A percentile compares a stretch with the other conserved stretches of the same genome.
Evolutionary conservation across 179 eudicot species (phyloP).

Genomic region (Silene coronaria): DNA sequence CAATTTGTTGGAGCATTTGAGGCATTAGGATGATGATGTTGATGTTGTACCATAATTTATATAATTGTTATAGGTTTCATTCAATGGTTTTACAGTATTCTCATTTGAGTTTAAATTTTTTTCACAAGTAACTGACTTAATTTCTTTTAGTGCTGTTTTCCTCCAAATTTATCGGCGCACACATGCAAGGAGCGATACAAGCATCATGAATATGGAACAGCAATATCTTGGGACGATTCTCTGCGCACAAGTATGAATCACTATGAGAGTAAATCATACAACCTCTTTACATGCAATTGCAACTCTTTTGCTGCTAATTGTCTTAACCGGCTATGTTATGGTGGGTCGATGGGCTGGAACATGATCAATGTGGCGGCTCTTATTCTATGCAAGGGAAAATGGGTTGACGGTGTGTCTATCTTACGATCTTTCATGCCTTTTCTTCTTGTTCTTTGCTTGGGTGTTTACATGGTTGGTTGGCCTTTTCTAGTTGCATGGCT

Average conservation of each 20-base stretch:
- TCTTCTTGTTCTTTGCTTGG: slow-evolving; percentile 48
- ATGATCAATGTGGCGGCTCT: slow-evolving; percentile 64
- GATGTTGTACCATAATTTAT: too few species aligned
- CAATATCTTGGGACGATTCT: slow-evolving; percentile 83
- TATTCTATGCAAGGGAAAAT: slow-evolving; percentile 52
- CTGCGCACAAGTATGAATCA: slow-evolving; percentile 41
- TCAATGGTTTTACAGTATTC: background rate
- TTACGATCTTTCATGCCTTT: slow-evolving; percentile 68
- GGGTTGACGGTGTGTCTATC: slow-evolving; percentile 57
- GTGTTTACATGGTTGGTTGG: slow-evolving; percentile 82
- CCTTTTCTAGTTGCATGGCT: slow-evolving; percentile 53
- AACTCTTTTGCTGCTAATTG: slow-evolving; percentile 79
- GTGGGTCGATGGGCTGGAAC: slow-evolving; percentile 77
- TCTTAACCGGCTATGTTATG: slow-evolving; percentile 64
- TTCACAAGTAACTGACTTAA: too few species aligned
- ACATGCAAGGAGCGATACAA: slow-evolving; percentile 61
- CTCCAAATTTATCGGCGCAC: slow-evolving; percentile 52
- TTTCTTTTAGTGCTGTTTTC: slow-evolving; percentile 72
- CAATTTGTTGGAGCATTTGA: too few species aligned
- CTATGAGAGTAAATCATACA: slow-evolving; percentile 76
- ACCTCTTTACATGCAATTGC: slow-evolving; percentile 86
- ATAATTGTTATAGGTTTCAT: background rate
- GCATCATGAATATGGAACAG: slow-evolving; percentile 60
- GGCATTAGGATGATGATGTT: too few species aligned
- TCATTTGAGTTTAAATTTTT: background rate